phyloP scores from a whole-genome alignment of 371 early-diverging fungal species.

The Blakeslea trispora region DNA sequence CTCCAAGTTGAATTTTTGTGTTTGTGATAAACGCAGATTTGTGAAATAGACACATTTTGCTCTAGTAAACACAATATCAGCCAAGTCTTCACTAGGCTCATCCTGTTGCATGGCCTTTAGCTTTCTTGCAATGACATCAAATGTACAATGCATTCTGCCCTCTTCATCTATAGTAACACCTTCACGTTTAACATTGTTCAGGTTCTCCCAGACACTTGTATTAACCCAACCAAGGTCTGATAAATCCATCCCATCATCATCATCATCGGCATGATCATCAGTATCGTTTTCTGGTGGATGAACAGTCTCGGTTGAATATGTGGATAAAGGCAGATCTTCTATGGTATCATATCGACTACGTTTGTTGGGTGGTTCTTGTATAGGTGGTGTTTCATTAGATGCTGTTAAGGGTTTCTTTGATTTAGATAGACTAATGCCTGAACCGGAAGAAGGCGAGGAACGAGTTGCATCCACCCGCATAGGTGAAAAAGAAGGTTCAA shows the following conservation, averaged over 20 bases:
- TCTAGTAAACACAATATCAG: conserved; percentile 13
- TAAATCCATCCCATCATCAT: background rate
- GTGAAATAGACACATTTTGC: conserved; percentile 2
- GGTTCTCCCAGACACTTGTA: conserved; percentile 7
- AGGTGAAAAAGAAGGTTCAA: background rate
- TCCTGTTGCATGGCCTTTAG: conserved; percentile 8
- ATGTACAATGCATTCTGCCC: conserved; percentile 11
- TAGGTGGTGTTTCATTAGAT: background rate
- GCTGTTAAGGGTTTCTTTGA: background rate
- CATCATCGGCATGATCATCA: background rate
- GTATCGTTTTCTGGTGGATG: background rate
- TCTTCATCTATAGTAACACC: conserved; percentile 4
- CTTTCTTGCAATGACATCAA: conserved; percentile 8
- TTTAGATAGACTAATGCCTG: background rate
- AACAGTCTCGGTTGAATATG: background rate
- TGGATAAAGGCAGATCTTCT: background rate
- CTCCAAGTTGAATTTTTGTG: background rate
- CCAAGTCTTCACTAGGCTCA: conserved; percentile 1
- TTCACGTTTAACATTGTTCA: background rate
- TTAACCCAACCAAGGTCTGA: conserved; percentile 1
- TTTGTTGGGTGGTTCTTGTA: background rate
- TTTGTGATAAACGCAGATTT: background rate
- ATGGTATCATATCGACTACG: background rate
- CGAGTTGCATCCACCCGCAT: background rate
- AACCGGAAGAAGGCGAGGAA: background rate